Evolutionary conservation across 2,329 filamentous ascomycete genomes (phyloP).

Genomic region (Blumeria graminis): DNA sequence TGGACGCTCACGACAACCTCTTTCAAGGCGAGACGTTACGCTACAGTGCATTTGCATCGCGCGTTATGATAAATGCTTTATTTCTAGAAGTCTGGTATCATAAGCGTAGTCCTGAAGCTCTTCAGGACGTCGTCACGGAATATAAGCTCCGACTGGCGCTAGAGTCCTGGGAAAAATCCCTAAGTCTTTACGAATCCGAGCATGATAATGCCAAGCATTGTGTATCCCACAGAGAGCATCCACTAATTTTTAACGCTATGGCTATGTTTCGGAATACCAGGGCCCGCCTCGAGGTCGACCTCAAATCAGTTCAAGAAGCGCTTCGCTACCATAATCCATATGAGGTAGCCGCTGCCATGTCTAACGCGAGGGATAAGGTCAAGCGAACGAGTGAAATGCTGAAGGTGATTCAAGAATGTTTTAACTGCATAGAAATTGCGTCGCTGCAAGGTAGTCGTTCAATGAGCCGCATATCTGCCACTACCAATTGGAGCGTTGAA

Average conservation of each 20-base stretch:
- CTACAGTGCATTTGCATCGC: constrained; percentile 91
- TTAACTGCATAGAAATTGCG: constrained; percentile 90
- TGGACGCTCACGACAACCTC: constrained; percentile 80
- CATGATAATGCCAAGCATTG: constrained; percentile 69
- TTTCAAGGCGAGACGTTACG: constrained; percentile 79
- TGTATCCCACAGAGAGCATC: constrained; percentile 86
- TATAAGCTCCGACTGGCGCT: constrained; percentile 90
- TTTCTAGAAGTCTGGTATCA: constrained; percentile 98
- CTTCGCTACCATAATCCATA: constrained; percentile 92
- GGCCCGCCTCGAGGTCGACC: constrained; percentile 74
- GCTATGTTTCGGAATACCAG: constrained; percentile 90
- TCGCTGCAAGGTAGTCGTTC: constrained; percentile 86
- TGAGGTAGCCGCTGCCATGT: constrained; percentile 93
- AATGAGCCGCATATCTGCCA: constrained; percentile 85
- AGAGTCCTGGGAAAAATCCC: constrained; percentile 96
- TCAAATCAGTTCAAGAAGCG: constrained; percentile 84
- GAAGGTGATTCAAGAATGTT: constrained; percentile 94
- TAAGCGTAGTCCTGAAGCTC: constrained; percentile 89
- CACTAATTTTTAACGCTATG: constrained; percentile 93
- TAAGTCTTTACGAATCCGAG: constrained; percentile 83
- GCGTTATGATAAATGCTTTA: constrained; percentile 95
- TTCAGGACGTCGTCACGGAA: constrained; percentile 92
- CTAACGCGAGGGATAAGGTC: constrained; percentile 74
- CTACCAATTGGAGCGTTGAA: constrained; percentile 94
- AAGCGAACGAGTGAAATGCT: constrained; percentile 94